Conservation (phyloP, 2,329 filamentous ascomycete species). For the Exophiala viscosa region DNA sequence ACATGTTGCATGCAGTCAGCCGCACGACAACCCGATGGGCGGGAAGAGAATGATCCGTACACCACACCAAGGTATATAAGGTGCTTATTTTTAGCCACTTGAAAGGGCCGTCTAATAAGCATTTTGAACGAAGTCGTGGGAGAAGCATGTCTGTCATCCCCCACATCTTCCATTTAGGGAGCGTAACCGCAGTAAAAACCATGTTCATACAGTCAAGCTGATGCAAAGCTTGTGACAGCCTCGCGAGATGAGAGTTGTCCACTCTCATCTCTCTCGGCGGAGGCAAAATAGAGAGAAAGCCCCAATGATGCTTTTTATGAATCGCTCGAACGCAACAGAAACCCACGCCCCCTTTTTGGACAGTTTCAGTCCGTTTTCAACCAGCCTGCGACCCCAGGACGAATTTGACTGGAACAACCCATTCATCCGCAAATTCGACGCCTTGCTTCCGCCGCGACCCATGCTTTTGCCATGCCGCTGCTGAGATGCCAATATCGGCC, state of each 20-base stretch:
- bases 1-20: too few species aligned
- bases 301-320: neutral
- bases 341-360: neutral
- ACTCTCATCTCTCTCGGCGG: neutral
- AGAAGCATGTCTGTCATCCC: too few species aligned
- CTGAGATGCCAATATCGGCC: slow-evolving; percentile 69
- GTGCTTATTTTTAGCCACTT: too few species aligned
- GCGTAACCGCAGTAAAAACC: too few species aligned
- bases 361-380: neutral
- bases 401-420: slow-evolving; percentile 59
- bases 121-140: too few species aligned
- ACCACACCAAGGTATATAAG: too few species aligned
- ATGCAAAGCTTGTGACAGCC: too few species aligned
- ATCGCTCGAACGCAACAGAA: slow-evolving; percentile 20
- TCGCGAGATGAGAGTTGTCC: neutral
- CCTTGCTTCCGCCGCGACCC: slow-evolving; percentile 61
- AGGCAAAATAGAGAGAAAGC: neutral
- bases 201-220: too few species aligned
- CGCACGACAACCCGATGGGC: too few species aligned
- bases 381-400: slow-evolving; percentile 7
- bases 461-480: slow-evolving; percentile 30
- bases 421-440: slow-evolving; percentile 81
- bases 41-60: too few species aligned
- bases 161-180: too few species aligned
- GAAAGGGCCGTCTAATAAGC: too few species aligned